Evolutionary conservation across 2,329 filamentous ascomycete genomes (phyloP).

Genomic region (Neocatenulostroma microsporum): DNA sequence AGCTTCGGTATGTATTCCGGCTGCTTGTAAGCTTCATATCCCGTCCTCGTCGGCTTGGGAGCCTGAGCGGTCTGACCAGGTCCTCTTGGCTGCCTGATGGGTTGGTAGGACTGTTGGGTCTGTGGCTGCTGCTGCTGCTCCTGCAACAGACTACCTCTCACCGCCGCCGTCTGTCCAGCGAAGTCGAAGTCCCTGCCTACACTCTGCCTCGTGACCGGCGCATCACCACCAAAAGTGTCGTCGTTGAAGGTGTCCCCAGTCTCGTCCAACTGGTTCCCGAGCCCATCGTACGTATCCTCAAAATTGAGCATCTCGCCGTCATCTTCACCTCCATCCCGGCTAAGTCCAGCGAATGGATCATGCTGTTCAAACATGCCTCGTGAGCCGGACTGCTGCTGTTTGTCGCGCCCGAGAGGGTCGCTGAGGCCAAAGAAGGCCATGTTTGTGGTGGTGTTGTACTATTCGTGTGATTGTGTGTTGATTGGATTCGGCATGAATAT

Average conservation of each 20-base stretch:
- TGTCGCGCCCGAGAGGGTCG: conserved; percentile 55
- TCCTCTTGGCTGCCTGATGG: no score
- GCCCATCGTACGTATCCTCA: conserved; percentile 93
- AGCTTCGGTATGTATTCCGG: conserved; percentile 80
- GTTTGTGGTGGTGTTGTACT: no score
- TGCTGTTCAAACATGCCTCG: conserved; percentile 66
- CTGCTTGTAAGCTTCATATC: conserved; percentile 87
- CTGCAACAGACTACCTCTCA: conserved; percentile 67
- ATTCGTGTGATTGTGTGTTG: no score
- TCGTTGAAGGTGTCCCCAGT: conserved; percentile 93
- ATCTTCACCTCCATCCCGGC: conserved; percentile 41
- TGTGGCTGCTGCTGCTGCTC: conserved; percentile 84
- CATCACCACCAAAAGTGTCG: conserved; percentile 66
- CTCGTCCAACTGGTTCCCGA: conserved; percentile 85
- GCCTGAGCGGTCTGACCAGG: conserved; percentile 33
- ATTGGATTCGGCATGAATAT: no score
- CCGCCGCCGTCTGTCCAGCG: conserved; percentile 83
- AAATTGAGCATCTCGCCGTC: conserved; percentile 71
- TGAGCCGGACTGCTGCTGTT: conserved; percentile 46
- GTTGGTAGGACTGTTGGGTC: conserved; percentile 56
- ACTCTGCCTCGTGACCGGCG: conserved; percentile 41
- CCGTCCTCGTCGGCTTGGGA: conserved; percentile 61
- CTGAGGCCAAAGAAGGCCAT: conserved; percentile 94
- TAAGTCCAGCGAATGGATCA: conserved; percentile 82
- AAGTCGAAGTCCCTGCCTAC: conserved; percentile 96